Percentiles rank a stretch among this genome's conserved stretches.
Evolutionary conservation across 495 filamentous ascomycete species (phyloP).

Genomic region (Penicillium herquei): DNA sequence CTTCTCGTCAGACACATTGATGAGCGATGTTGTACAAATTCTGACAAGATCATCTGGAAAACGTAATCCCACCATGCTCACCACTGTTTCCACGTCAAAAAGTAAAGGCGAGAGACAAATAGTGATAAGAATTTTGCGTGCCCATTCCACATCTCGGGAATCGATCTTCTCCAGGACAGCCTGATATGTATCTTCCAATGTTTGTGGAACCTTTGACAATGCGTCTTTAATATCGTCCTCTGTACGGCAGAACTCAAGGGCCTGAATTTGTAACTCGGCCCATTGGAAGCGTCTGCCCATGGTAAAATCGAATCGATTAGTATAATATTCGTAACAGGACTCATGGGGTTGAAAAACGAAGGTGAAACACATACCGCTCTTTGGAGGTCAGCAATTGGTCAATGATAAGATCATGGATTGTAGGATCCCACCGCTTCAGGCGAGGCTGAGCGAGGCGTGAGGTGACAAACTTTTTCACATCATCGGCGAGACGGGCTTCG

Average conservation of each 20-base stretch:
- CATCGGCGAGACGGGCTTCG: not conserved
- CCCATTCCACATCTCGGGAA: not conserved
- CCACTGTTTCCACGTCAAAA: not conserved
- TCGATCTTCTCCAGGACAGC: not conserved
- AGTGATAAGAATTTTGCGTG: not conserved
- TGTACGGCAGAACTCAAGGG: not conserved
- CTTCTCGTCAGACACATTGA: not conserved
- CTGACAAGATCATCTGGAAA: not conserved
- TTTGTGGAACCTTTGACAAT: not conserved
- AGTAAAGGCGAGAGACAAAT: not conserved
- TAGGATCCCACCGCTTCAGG: not conserved
- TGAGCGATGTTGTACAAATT: not conserved
- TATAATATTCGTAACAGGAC: too few species aligned
- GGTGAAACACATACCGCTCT: not conserved
- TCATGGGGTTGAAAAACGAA: too few species aligned
- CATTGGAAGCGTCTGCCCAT: not conserved
- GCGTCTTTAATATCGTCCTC: not conserved
- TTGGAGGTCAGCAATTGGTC: not conserved
- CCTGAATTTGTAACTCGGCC: constrained; percentile 2
- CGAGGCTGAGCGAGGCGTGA: not conserved
- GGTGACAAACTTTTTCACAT: constrained; percentile 6
- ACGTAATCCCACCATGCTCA: not conserved
- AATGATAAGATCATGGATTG: not conserved
- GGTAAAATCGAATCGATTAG: not conserved
- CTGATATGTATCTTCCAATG: not conserved